phyloP scores from a whole-genome alignment of 345 rosid species.

The Cardamine occulta region DNA sequence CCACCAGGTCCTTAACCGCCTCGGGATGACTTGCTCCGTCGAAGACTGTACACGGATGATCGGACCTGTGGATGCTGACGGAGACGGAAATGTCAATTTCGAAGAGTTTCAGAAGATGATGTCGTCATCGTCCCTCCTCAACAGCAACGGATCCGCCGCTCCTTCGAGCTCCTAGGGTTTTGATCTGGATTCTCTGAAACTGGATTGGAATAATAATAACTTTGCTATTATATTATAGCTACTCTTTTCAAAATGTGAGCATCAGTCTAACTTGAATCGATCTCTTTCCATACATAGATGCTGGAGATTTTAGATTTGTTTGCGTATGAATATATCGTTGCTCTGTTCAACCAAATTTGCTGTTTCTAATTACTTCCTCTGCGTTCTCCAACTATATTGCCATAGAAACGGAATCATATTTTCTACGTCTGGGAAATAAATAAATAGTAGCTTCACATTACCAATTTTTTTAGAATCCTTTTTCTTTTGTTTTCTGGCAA shows the following conservation, averaged over 20 bases:
- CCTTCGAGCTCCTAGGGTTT: background rate
- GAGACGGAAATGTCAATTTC: constrained; percentile 82
- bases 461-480: background rate
- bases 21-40: constrained; percentile 65
- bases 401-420: background rate
- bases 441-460: background rate
- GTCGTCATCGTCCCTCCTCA: constrained; percentile 44
- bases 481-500: background rate
- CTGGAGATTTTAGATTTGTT: background rate
- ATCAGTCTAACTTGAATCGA: constrained; percentile 23
- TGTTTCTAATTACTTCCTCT: background rate
- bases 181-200: constrained; percentile 10
- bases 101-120: constrained; percentile 86
- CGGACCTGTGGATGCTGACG: constrained; percentile 72
- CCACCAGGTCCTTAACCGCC: constrained; percentile 64
- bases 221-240: background rate
- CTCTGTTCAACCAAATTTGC: background rate
- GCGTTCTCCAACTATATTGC: background rate
- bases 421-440: background rate
- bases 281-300: constrained; percentile 19
- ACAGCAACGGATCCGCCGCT: constrained; percentile 16
- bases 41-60: constrained; percentile 79
- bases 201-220: constrained; percentile 5
- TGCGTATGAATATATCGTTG: constrained; percentile 8
- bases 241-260: constrained; percentile 11